Percentiles rank a stretch among this genome's conserved stretches.
Conservation (phyloP, 2,329 filamentous ascomycete genomes). For the Claviceps capensis region DNA sequence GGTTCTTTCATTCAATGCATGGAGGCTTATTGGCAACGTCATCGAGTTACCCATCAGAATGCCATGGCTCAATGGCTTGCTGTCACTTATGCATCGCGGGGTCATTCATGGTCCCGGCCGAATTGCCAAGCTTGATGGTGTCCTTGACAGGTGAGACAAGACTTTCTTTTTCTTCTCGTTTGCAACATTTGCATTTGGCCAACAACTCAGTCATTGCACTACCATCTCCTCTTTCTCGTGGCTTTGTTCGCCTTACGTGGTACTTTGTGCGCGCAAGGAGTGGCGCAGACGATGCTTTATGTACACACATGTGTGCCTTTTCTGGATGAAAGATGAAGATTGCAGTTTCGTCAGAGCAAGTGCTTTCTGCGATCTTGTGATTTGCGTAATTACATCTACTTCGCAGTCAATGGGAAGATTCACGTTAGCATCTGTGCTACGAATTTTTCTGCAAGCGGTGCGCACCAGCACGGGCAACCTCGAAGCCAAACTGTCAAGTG, state of each 20-base stretch:
- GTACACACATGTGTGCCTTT: background rate
- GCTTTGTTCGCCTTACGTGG: constrained; percentile 23
- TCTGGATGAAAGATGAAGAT: background rate
- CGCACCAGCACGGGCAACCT: constrained; percentile 5
- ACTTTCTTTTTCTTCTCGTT: constrained; percentile 8
- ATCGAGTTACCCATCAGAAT: constrained; percentile 66
- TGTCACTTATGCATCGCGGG: constrained; percentile 65
- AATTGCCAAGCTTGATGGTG: constrained; percentile 60
- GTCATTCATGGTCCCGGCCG: constrained; percentile 60
- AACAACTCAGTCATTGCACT: background rate
- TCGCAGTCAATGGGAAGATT: constrained; percentile 26
- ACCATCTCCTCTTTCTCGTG: background rate
- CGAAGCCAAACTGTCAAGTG: constrained; percentile 33
- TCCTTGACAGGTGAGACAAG: constrained; percentile 73
- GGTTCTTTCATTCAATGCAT: constrained; percentile 64
- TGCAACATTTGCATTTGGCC: constrained; percentile 7
- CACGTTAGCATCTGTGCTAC: constrained; percentile 24
- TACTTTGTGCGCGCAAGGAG: constrained; percentile 4
- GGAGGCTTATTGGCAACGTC: constrained; percentile 58
- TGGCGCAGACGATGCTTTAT: background rate
- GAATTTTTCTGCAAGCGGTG: constrained; percentile 19
- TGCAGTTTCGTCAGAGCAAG: background rate
- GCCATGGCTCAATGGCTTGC: constrained; percentile 73
- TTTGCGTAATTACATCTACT: constrained; percentile 1
- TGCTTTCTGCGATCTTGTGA: background rate